Evolutionary conservation across 2,329 filamentous ascomycete genomes (phyloP).

Genomic region (Alternaria sp.): DNA sequence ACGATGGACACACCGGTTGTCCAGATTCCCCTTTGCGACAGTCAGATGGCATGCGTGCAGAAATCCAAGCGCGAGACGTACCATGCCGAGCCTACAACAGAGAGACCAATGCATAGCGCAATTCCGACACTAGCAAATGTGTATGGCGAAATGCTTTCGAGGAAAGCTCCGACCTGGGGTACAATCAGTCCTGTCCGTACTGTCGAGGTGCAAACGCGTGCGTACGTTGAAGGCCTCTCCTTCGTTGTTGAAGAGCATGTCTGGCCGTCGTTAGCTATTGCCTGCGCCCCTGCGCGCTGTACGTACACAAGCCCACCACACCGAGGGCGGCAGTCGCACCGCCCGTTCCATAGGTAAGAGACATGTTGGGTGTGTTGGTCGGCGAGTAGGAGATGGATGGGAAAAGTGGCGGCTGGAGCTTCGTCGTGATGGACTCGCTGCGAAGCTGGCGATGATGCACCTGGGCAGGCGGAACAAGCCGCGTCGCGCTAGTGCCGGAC

Average conservation of each 20-base stretch:
- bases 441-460: conserved; percentile 39
- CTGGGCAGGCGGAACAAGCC: conserved; percentile 35
- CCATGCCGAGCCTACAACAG: conserved; percentile 97
- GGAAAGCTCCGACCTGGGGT: conserved; percentile 83
- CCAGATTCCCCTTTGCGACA: conserved; percentile 85
- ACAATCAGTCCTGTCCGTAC: conserved; percentile 17
- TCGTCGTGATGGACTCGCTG: conserved; percentile 34
- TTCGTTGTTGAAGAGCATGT: conserved; percentile 98
- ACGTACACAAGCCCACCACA: conserved; percentile 82
- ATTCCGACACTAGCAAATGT: conserved; percentile 93
- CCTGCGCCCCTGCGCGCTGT: conserved; percentile 25
- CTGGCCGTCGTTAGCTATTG: conserved; percentile 61
- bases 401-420: conserved; percentile 39
- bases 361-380: conserved; percentile 63
- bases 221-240: conserved; percentile 94
- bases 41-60: conserved; percentile 23
- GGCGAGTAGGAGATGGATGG: conserved; percentile 34
- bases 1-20: conserved; percentile 98
- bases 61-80: conserved; percentile 56
- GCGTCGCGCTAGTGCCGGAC: conserved; percentile 23
- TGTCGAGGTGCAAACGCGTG: conserved; percentile 47
- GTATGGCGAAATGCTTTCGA: conserved; percentile 93
- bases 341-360: conserved; percentile 75
- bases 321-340: conserved; percentile 73
- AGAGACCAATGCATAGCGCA: conserved; percentile 92